Percentiles rank a stretch among this genome's conserved stretches.
These are phyloP conservation scores for Populus simonii DNA, from an alignment of 345 rosid genomes.

Conservation along the genomic window DNA sequence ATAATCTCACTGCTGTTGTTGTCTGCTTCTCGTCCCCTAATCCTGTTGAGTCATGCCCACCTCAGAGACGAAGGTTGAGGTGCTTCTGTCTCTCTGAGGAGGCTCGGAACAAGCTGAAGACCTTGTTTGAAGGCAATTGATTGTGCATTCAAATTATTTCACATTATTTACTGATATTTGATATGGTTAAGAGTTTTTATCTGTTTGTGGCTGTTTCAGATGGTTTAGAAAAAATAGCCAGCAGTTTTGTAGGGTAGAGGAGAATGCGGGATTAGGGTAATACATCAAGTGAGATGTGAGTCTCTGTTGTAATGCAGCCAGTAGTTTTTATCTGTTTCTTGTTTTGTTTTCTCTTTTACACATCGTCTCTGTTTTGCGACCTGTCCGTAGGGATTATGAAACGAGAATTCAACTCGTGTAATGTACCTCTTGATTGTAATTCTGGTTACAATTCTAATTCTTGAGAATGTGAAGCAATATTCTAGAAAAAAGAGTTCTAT, in stretches of 20 bases:
- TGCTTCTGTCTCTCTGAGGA: slow-evolving; percentile 48
- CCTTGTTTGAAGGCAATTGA: slow-evolving; percentile 62
- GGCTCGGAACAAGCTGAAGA: slow-evolving; percentile 46
- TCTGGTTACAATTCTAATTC: not conserved
- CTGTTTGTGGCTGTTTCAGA: slow-evolving; percentile 51
- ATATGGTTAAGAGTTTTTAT: slow-evolving; percentile 7
- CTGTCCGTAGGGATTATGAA: not conserved
- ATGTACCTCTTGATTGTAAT: not conserved
- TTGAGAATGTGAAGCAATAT: not conserved
- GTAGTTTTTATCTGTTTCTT: not conserved
- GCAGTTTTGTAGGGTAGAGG: slow-evolving; percentile 46
- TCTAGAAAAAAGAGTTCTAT: not conserved
- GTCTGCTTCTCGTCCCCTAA: slow-evolving; percentile 41
- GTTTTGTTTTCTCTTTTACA: not conserved
- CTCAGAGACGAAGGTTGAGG: slow-evolving; percentile 45
- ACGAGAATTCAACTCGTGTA: not conserved
- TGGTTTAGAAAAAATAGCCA: slow-evolving; percentile 34
- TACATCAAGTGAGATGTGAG: not conserved
- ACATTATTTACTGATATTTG: slow-evolving; percentile 12
- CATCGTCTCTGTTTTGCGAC: not conserved
- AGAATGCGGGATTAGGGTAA: not conserved
- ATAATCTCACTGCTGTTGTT: slow-evolving; percentile 53
- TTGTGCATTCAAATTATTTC: slow-evolving; percentile 20
- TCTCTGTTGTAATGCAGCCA: not conserved
- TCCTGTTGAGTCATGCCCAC: slow-evolving; percentile 35